phyloP scores from a whole-genome alignment of 345 rosid species.

The Rhizophora mangle region DNA sequence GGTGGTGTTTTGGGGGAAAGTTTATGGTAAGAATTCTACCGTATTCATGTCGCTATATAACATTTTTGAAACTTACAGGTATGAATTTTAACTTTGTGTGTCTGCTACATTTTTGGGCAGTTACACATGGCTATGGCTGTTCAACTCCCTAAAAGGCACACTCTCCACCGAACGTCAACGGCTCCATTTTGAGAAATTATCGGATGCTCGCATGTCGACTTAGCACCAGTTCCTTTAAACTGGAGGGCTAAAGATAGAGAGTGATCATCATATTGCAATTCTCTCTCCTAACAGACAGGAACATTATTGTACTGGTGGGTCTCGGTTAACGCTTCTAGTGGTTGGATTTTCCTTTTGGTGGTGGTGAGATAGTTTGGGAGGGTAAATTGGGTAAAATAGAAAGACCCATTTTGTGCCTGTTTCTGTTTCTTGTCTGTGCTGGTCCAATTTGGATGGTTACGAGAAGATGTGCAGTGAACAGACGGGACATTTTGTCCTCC shows the following conservation, averaged over 20 bases:
- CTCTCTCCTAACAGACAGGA: too few relatives aligned
- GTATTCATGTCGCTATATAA: neutral
- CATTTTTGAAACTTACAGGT: neutral
- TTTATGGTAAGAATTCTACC: neutral
- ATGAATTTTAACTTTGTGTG: neutral
- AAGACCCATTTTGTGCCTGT: too few relatives aligned
- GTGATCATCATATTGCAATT: neutral
- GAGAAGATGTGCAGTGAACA: too few relatives aligned
- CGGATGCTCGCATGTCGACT: neutral
- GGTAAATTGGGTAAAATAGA: too few relatives aligned
- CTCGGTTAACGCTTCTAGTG: neutral
- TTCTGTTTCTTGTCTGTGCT: too few relatives aligned
- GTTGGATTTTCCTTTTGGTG: too few relatives aligned
- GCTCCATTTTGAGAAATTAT: conserved; percentile 71
- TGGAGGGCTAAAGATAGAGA: neutral
- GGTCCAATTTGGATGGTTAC: too few relatives aligned
- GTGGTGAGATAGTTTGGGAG: neutral
- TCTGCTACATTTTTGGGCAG: conserved; percentile 32
- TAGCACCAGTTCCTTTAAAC: neutral
- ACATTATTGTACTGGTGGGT: too few relatives aligned
- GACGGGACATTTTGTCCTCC: too few relatives aligned
- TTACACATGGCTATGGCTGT: conserved; percentile 39
- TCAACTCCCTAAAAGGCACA: conserved; percentile 45
- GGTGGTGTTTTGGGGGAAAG: too few relatives aligned
- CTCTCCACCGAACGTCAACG: conserved; percentile 53